Base-by-base conservation (phyloP, 2,329 filamentous ascomycete species). In the Cryphonectria parasitica region DNA sequence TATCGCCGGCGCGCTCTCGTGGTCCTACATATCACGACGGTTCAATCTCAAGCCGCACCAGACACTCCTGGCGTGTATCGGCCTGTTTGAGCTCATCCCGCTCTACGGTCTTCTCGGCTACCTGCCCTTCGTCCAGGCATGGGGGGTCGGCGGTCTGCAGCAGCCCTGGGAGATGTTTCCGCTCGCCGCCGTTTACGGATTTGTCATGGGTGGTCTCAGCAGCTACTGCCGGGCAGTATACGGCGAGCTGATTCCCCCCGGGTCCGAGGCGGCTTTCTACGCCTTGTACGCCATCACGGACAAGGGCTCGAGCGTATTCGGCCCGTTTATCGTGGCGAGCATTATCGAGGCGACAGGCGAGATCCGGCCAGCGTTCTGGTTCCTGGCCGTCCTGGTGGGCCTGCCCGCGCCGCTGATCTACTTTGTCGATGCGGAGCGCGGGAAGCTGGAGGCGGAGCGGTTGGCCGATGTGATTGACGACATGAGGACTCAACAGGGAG, bases 81-180 rank as follows among this genome's bases (percentile, higher is more conserved):
- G 87, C 17, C 83, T 99, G 7, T 97, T 99, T 77, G 95, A 98
- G 80, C 81, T 97, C 41, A 97, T 99, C 66, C 96, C 96, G 0
- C 77, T 98, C 0, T 99, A 99, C 77, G 95, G 95, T 0, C 85
- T 99, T 17, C 82, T 97, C 25, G 95, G 95, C 0, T 98, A 96
- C 77, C 85, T 98, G 22, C 94, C 95, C 0, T 89, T 93, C 8
- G 87, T 99, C 63, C 87, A 90, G 75, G 83, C 85, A 10, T 89
- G 92, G 80, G 95, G 94, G 0, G 89, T 93, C 6, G 82, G 94
- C 56, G 96, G 96, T 1, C 85, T 99, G n/a, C 94, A 97, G 80
- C 91, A 96, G 78, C 91, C 93, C 3, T 97, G 94, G 93, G 96
- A 99, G 76, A 98, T 99, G 93, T 98, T 96, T 76, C 93, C 93